Evolutionary conservation across 306 rosid species (phyloP).

Genomic region (Gleditsia sinensis): DNA sequence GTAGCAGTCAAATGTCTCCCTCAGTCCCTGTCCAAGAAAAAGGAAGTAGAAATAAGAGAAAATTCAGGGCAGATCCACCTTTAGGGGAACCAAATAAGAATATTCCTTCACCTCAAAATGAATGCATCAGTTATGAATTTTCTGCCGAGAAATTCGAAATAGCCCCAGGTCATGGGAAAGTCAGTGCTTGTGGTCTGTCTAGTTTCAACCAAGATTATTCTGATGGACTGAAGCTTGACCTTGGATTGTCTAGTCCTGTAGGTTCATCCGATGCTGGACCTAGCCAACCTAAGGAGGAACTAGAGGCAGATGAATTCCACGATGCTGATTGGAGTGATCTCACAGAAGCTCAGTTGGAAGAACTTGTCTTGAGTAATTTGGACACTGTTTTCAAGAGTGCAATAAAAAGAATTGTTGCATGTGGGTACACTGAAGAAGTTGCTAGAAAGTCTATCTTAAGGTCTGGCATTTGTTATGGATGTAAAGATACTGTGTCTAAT

Average conservation of each 20-base stretch:
- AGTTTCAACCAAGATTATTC: constrained; percentile 56
- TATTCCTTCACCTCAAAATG: constrained; percentile 57
- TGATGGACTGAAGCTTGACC: constrained; percentile 81
- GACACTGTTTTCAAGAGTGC: constrained; percentile 75
- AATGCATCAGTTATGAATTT: constrained; percentile 69
- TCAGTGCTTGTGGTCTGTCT: constrained; percentile 54
- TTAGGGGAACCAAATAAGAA: constrained; percentile 59
- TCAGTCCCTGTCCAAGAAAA: constrained; percentile 71
- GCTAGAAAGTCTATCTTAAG: constrained; percentile 75
- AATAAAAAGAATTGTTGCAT: constrained; percentile 62
- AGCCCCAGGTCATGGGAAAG: constrained; percentile 49
- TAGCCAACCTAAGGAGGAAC: constrained; percentile 60
- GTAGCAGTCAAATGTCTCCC: constrained; percentile 56
- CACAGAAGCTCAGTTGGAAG: constrained; percentile 81
- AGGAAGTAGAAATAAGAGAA: constrained; percentile 91
- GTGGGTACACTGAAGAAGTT: constrained; percentile 79
- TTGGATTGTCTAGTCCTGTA: constrained; percentile 61
- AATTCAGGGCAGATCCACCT: constrained; percentile 93
- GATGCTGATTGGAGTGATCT: constrained; percentile 90
- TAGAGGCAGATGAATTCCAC: constrained; percentile 62
- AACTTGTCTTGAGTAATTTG: constrained; percentile 71
- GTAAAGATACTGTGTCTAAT: constrained; percentile 81
- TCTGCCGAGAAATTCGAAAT: constrained; percentile 78
- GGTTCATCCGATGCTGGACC: constrained; percentile 49
- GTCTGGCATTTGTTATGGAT: constrained; percentile 84